A percentile compares a stretch with the other conserved stretches of the same genome.
These are phyloP conservation scores for Coniochaeta hoffmannii DNA, from an alignment of 2,329 filamentous ascomycete genomes.

Conservation along the genomic window DNA sequence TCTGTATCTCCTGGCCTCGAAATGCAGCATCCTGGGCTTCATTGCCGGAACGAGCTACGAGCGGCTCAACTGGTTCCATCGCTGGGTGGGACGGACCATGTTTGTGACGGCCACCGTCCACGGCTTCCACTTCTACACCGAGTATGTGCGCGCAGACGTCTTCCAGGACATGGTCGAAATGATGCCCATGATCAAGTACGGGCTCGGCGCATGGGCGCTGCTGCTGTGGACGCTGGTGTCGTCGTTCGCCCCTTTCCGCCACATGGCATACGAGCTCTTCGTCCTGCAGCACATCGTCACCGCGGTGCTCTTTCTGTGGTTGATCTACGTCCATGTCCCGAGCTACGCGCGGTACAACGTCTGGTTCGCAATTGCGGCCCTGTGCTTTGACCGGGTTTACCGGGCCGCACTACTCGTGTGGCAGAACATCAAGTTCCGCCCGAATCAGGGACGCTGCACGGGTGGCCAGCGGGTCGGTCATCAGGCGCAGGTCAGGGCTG, in stretches of 20 bases:
- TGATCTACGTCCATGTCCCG: conserved; percentile 58
- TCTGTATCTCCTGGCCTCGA: conserved; percentile 54
- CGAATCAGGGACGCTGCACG: conserved; percentile 33
- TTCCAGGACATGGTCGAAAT: conserved; percentile 50
- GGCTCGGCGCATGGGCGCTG: conserved; percentile 58
- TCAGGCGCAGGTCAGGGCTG: conserved; percentile 36
- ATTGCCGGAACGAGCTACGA: conserved; percentile 60
- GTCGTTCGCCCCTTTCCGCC: conserved; percentile 55
- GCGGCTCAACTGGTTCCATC: conserved; percentile 64
- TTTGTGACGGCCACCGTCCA: conserved; percentile 62
- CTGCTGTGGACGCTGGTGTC: conserved; percentile 59
- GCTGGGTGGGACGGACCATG: conserved; percentile 64
- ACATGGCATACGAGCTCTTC: conserved; percentile 63
- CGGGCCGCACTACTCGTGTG: conserved; percentile 39
- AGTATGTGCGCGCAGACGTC: conserved; percentile 55
- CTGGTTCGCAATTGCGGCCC: conserved; percentile 57
- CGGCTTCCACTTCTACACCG: conserved; percentile 60
- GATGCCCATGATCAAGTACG: conserved; percentile 60
- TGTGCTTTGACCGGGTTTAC: conserved; percentile 55
- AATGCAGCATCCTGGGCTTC: conserved; percentile 51
- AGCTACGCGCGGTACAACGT: conserved; percentile 51
- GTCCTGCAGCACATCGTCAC: conserved; percentile 59
- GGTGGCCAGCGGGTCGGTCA: conserved; percentile 45
- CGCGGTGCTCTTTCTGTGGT: conserved; percentile 53
- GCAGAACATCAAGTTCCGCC: conserved; percentile 42